These are phyloP conservation scores for Colletotrichum cordylinicola DNA, from an alignment of 2,329 filamentous ascomycete species.

Conservation along the genomic window DNA sequence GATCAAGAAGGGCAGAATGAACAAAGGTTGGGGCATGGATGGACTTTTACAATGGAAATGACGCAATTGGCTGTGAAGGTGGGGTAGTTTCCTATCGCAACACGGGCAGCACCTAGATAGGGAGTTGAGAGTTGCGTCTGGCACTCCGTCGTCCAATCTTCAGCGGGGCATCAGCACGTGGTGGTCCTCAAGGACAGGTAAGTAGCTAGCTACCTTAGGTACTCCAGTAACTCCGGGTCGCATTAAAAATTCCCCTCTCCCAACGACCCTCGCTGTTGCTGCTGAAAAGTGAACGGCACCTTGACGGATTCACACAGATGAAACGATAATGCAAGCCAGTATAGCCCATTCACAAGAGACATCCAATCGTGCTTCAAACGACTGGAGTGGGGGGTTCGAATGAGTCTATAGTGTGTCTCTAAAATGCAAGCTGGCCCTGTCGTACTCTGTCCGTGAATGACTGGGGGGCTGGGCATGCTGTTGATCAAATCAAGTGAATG, in stretches of 20 bases:
- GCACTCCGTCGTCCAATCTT: not conserved
- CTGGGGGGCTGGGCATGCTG: not conserved
- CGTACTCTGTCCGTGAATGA: not conserved
- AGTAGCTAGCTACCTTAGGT: not conserved
- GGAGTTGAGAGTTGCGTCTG: not conserved
- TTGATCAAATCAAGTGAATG: not conserved
- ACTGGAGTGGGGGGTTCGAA: not conserved
- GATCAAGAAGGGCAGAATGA: not conserved
- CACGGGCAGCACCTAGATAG: not conserved
- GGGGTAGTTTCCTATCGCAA: not conserved
- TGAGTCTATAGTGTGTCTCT: not conserved
- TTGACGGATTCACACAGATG: not conserved
- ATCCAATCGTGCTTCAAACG: not conserved
- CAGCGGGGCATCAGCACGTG: not conserved
- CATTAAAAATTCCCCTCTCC: not conserved
- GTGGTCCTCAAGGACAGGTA: not conserved
- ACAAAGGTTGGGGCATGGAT: not conserved
- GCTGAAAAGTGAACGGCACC: not conserved
- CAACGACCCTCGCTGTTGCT: not conserved
- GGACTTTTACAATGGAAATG: not conserved
- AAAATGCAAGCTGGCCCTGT: not conserved
- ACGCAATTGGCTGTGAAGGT: constrained; percentile 8
- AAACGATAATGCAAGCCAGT: not conserved
- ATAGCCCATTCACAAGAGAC: not conserved
- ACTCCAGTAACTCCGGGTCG: not conserved